These are phyloP conservation scores for Rubia peregrina DNA, from an alignment of 305 asterid species.

Conservation along the genomic window DNA sequence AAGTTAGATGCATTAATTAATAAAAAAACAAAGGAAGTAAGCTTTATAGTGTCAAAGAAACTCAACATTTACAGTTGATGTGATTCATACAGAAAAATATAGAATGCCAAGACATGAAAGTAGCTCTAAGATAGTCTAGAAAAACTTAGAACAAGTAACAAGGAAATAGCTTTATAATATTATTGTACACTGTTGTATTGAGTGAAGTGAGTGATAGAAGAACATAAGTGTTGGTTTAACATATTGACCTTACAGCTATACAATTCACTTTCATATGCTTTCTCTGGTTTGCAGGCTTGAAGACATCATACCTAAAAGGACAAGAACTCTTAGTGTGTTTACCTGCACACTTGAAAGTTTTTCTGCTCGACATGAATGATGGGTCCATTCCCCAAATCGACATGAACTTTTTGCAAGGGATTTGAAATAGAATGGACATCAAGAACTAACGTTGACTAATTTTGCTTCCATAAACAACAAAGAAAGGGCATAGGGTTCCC, in stretches of 20 bases:
- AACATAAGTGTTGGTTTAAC: not conserved
- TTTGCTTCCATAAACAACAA: no score
- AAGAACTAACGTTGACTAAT: no score
- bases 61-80: not conserved
- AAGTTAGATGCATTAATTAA: not conserved
- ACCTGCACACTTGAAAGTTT: conserved; percentile 93
- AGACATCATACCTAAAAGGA: not conserved
- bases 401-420: no score
- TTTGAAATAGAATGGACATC: no score
- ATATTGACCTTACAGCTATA: not conserved
- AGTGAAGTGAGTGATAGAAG: not conserved
- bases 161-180: no score
- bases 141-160: not conserved
- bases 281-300: not conserved
- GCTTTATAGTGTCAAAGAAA: not conserved
- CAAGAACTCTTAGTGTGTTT: not conserved
- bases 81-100: not conserved
- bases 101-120: not conserved
- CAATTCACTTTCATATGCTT: not conserved
- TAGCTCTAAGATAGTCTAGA: not conserved
- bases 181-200: not conserved
- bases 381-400: conserved; percentile 96
- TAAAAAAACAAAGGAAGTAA: not conserved
- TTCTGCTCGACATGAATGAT: conserved; percentile 89
- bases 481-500: not conserved